A percentile compares a stretch with the other conserved stretches of the same genome.
These are phyloP conservation scores for Yarrowia osloensis DNA, from an alignment of 805 yeast genomes.

Conservation along the genomic window DNA sequence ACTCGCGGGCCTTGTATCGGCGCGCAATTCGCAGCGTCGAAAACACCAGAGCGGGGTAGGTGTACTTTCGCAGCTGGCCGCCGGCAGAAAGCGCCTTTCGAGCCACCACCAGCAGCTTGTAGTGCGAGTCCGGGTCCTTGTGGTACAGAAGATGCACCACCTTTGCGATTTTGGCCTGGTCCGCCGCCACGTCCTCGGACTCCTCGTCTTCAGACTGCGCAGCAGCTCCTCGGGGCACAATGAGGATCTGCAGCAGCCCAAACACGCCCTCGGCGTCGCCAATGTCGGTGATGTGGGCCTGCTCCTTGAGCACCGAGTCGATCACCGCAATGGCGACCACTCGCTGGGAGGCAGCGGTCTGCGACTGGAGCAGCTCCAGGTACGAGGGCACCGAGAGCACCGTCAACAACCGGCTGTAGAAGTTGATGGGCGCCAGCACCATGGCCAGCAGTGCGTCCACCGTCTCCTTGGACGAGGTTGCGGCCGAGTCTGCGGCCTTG, in stretches of 20 bases:
- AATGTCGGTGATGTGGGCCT: slow-evolving; percentile 41
- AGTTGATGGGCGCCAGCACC: slow-evolving; percentile 43
- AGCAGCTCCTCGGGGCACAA: slow-evolving; percentile 40
- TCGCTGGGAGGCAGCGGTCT: slow-evolving; percentile 55
- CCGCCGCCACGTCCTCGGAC: slow-evolving; percentile 40
- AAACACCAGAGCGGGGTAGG: slow-evolving; percentile 75
- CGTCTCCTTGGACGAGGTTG: slow-evolving; percentile 38
- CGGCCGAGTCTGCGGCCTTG: slow-evolving; percentile 37
- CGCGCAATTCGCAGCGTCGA: slow-evolving; percentile 62
- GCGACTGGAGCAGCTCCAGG: slow-evolving; percentile 56
- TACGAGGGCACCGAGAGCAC: slow-evolving; percentile 51
- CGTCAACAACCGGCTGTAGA: slow-evolving; percentile 37
- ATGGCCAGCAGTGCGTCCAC: slow-evolving; percentile 40
- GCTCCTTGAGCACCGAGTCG: slow-evolving; percentile 51
- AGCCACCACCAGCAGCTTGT: slow-evolving; percentile 50
- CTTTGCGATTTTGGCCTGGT: slow-evolving; percentile 54
- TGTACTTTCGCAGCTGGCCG: slow-evolving; percentile 54
- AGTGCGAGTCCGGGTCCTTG: slow-evolving; percentile 50
- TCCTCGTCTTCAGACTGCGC: slow-evolving; percentile 32
- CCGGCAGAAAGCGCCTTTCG: slow-evolving; percentile 56
- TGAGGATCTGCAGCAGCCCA: slow-evolving; percentile 57
- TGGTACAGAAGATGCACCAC: slow-evolving; percentile 63
- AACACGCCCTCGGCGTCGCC: slow-evolving; percentile 63
- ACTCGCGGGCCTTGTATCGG: slow-evolving; percentile 43
- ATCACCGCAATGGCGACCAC: slow-evolving; percentile 63